Conservation (phyloP, 1,284 basidiomycete genomes). For the Fomitopsis betulina region DNA sequence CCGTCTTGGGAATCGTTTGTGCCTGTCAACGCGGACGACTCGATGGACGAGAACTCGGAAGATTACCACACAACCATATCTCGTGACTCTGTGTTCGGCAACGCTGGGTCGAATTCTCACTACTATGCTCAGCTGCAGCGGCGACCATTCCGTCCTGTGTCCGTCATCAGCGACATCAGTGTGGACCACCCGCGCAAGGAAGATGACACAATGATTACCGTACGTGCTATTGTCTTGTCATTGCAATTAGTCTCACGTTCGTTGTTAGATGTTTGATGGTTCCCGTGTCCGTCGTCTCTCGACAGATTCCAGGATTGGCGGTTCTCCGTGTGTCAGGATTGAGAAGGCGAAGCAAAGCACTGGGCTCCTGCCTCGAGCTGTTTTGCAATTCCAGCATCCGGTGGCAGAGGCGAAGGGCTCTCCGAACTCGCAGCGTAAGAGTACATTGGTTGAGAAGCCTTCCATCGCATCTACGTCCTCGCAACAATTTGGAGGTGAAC, state of each 20-base stretch:
- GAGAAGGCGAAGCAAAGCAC: slow-evolving; percentile 55
- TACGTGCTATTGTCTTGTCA: slow-evolving; percentile 30
- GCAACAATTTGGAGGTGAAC: slow-evolving; percentile 56
- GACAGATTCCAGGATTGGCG: slow-evolving; percentile 59
- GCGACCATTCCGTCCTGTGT: slow-evolving; percentile 57
- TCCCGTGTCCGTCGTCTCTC: slow-evolving; percentile 67
- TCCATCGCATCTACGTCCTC: slow-evolving; percentile 61
- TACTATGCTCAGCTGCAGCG: slow-evolving; percentile 22
- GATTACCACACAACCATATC: slow-evolving; percentile 44
- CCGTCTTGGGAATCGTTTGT: slow-evolving; percentile 21
- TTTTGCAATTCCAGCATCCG: slow-evolving; percentile 26
- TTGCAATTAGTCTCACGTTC: neutral
- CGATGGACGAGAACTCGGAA: slow-evolving; percentile 59
- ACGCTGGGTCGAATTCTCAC: slow-evolving; percentile 32
- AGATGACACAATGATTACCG: slow-evolving; percentile 78
- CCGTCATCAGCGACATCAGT: slow-evolving; percentile 52
- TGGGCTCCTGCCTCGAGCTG: slow-evolving; percentile 17
- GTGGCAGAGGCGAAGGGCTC: slow-evolving; percentile 25
- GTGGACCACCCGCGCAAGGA: slow-evolving; percentile 51
- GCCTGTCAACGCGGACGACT: slow-evolving; percentile 41
- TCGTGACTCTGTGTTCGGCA: slow-evolving; percentile 66
- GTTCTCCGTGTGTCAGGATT: slow-evolving; percentile 61
- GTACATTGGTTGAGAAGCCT: slow-evolving; percentile 49
- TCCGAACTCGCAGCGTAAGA: slow-evolving; percentile 33
- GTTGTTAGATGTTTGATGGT: slow-evolving; percentile 66